phyloP scores from a whole-genome alignment of 2,329 filamentous ascomycete species.

The Aspergillus aculeatinus region DNA sequence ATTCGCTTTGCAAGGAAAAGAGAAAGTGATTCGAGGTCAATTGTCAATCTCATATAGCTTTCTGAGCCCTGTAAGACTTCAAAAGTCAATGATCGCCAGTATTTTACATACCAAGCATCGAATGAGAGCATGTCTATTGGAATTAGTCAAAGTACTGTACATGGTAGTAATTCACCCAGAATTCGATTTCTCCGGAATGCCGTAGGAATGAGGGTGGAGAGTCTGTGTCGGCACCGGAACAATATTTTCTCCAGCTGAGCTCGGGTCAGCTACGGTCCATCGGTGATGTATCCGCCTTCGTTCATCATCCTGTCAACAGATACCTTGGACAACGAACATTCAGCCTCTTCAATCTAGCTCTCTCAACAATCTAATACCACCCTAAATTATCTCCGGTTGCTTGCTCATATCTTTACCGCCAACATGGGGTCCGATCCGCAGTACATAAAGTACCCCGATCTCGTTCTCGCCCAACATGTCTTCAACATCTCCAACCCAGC shows the following conservation, averaged over 20 bases:
- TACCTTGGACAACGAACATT: constrained; percentile 14
- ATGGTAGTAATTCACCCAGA: too few relatives aligned
- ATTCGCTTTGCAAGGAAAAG: too few relatives aligned
- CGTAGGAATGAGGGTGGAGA: not conserved
- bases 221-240: constrained; percentile 23
- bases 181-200: not conserved
- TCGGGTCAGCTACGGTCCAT: constrained; percentile 26
- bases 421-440: constrained; percentile 64
- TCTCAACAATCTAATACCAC: constrained; percentile 9
- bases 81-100: too few relatives aligned
- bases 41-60: too few relatives aligned
- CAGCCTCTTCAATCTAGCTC: constrained; percentile 17
- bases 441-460: constrained; percentile 64
- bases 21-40: too few relatives aligned
- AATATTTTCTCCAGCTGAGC: constrained; percentile 39
- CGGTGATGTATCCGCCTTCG: constrained; percentile 24
- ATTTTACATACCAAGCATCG: too few relatives aligned
- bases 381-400: not conserved
- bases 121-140: too few relatives aligned
- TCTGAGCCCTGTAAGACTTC: too few relatives aligned
- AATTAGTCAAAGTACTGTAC: too few relatives aligned
- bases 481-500: constrained; percentile 66
- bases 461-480: constrained; percentile 65
- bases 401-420: constrained; percentile 23
- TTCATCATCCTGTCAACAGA: constrained; percentile 17